phyloP scores from a whole-genome alignment of 768 basidiomycete species.

The Termitomyces sp. region DNA sequence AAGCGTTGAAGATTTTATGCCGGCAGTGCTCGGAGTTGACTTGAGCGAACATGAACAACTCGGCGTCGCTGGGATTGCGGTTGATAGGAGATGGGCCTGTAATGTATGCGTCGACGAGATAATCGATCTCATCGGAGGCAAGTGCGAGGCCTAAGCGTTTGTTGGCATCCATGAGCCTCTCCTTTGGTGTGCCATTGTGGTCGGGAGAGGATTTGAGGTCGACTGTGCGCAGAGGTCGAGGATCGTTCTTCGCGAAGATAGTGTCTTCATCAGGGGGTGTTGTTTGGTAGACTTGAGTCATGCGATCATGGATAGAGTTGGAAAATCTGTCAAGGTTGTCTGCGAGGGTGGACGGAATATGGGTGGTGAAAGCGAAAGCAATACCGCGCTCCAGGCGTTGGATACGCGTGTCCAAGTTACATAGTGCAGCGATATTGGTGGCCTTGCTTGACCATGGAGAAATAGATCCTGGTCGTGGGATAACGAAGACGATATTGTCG shows the following conservation, averaged over 20 bases:
- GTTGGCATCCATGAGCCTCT: slow-evolving; percentile 72
- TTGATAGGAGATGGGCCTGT: slow-evolving; percentile 59
- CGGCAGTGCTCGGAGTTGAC: slow-evolving; percentile 99
- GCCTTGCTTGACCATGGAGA: slow-evolving; percentile 99
- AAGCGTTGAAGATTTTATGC: slow-evolving; percentile 99
- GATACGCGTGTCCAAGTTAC: slow-evolving; percentile 68
- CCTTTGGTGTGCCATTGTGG: slow-evolving; percentile 38
- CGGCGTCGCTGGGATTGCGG: slow-evolving; percentile 92
- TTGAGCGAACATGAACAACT: slow-evolving; percentile 99
- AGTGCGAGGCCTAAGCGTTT: slow-evolving; percentile 85
- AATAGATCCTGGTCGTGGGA: slow-evolving; percentile 85
- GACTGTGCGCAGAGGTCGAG: slow-evolving; percentile 24
- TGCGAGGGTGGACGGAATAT: slow-evolving; percentile 33
- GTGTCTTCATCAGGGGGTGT: slow-evolving; percentile 49
- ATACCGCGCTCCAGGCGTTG: slow-evolving; percentile 84
- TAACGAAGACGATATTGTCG: slow-evolving; percentile 57
- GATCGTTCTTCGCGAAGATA: slow-evolving; percentile 56
- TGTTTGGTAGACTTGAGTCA: slow-evolving; percentile 81
- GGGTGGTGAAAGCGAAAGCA: slow-evolving; percentile 53
- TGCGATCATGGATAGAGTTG: slow-evolving; percentile 85
- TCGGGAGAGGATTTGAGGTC: slow-evolving; percentile 41
- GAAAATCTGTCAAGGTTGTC: slow-evolving; percentile 49
- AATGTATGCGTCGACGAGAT: slow-evolving; percentile 85
- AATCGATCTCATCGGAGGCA: slow-evolving; percentile 84
- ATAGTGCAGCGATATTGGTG: slow-evolving; percentile 88